Percentiles rank a stretch among this genome's conserved stretches.
Conservation (phyloP, 306 rosid genomes). For the Prunus mira region DNA sequence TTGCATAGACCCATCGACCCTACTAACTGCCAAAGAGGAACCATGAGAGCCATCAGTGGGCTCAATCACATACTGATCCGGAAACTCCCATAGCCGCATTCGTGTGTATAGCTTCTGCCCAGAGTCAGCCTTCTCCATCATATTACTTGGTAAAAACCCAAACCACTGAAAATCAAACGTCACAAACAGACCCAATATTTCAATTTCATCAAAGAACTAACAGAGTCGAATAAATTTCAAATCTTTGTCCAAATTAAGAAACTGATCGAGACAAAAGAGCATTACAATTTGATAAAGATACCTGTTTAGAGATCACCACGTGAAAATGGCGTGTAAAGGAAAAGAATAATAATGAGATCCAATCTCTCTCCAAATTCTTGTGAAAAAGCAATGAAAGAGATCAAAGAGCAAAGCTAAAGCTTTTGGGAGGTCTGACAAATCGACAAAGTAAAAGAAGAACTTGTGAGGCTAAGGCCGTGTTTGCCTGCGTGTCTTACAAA, state of each 20-base stretch:
- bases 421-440: background rate
- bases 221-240: slow-evolving; percentile 1
- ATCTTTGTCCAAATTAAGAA: background rate
- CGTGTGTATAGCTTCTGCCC: slow-evolving; percentile 78
- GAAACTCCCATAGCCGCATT: slow-evolving; percentile 92
- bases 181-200: background rate
- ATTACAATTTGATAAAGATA: background rate
- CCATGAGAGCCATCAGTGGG: slow-evolving; percentile 92
- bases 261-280: background rate
- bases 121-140: slow-evolving; percentile 87
- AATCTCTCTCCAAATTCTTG: background rate
- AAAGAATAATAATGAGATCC: background rate
- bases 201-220: background rate
- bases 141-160: slow-evolving; percentile 32
- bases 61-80: slow-evolving; percentile 82
- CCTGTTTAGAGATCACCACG: slow-evolving; percentile 3
- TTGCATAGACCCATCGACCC: slow-evolving; percentile 77
- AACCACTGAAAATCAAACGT: slow-evolving; percentile 27
- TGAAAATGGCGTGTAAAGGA: background rate
- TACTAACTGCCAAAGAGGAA: slow-evolving; percentile 66
- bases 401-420: background rate
- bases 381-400: background rate
- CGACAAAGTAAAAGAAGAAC: slow-evolving; percentile 6
- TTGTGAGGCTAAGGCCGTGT: slow-evolving; percentile 2
- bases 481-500: slow-evolving; percentile 6